Evolutionary conservation across 1,139 yeast genomes (phyloP), one percentile per base, ranked within the genome.

Genomic region (Blastobotrys capitulatus): DNA sequence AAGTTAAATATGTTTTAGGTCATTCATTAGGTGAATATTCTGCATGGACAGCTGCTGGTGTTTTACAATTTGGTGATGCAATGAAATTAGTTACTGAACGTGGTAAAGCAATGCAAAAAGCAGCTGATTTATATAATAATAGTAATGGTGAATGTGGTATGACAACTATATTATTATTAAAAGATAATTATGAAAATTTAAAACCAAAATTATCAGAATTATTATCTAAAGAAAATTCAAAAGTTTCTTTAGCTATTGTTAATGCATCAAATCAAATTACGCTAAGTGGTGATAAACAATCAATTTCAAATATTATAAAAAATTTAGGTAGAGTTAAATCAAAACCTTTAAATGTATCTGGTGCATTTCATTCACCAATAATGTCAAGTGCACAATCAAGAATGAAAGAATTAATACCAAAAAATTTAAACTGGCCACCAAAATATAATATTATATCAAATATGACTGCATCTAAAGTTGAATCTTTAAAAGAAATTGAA

Each of bases 1-100:
- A 26, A 41, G 42, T 45, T 20, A 31, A 36, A 27, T 63, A 62
- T 50, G 54, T 74, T 1, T 55, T 78, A 55, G 86, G 86, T 41
- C 86, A 82, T 60, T 80, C 86, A 1, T 66, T 81, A 13, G 86
- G 86, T 2, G 86, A 81, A 61, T 80, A 77, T 59, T 68, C 83
- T 1, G 82, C 83, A 0, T 65, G 76, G 48, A 61, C 73, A 1
- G 68, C 77, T 8, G 66, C 76, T 13, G 80, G 79, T 0, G 63
- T 67, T 2, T 57, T 79, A 18, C 62, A 70, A 35, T 62, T 78
- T 12, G 52, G 63, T 2, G 67, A 74, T 8, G 80, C 80, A 0
- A 63, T 79, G n/a, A 57, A 61, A 53, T 62, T 80, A 9, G 86
- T 80, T 9, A 65, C 76, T 6, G 62, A 67, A 46, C 68, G 86